Conservation (phyloP, 306 rosid species). For the Vicia faba region DNA sequence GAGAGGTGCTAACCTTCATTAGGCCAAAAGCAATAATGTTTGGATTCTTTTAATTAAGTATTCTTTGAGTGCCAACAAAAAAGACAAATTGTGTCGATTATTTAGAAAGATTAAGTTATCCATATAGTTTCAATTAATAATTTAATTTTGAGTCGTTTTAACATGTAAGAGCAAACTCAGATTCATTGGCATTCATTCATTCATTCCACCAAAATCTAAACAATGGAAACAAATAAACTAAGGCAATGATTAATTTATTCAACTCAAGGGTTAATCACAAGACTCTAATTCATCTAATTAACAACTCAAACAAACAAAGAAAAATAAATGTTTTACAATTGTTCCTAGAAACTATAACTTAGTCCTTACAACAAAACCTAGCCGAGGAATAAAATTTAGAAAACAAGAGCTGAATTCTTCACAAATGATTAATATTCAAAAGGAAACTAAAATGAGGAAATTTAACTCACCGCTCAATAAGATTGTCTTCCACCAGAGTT, state of each 20-base stretch:
- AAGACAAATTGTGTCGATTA: slow-evolving; percentile 35
- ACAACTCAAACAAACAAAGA: slow-evolving; percentile 39
- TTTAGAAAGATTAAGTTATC: slow-evolving; percentile 34
- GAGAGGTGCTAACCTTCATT: slow-evolving; percentile 32
- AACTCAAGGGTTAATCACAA: slow-evolving; percentile 45
- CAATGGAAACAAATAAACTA: slow-evolving; percentile 27
- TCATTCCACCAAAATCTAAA: slow-evolving; percentile 9
- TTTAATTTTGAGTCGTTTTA: slow-evolving; percentile 24
- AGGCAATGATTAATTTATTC: slow-evolving; percentile 29
- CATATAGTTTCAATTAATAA: slow-evolving; percentile 21
- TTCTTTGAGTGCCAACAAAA: slow-evolving; percentile 38
- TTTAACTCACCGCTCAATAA: slow-evolving; percentile 59
- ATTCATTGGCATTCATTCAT: background rate
- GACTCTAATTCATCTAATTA: slow-evolving; percentile 34
- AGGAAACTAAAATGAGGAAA: slow-evolving; percentile 13
- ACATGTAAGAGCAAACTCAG: slow-evolving; percentile 16
- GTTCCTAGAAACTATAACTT: slow-evolving; percentile 37
- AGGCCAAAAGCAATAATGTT: slow-evolving; percentile 49
- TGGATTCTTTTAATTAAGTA: slow-evolving; percentile 40
- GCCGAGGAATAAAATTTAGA: slow-evolving; percentile 18
- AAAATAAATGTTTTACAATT: slow-evolving; percentile 38
- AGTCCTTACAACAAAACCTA: slow-evolving; percentile 40
- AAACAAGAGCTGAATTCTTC: slow-evolving; percentile 28
- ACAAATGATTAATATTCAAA: slow-evolving; percentile 27
- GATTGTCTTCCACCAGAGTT: slow-evolving; percentile 68